Base-by-base conservation (phyloP, 208 protist species). In the Trypanosoma lewisi region DNA sequence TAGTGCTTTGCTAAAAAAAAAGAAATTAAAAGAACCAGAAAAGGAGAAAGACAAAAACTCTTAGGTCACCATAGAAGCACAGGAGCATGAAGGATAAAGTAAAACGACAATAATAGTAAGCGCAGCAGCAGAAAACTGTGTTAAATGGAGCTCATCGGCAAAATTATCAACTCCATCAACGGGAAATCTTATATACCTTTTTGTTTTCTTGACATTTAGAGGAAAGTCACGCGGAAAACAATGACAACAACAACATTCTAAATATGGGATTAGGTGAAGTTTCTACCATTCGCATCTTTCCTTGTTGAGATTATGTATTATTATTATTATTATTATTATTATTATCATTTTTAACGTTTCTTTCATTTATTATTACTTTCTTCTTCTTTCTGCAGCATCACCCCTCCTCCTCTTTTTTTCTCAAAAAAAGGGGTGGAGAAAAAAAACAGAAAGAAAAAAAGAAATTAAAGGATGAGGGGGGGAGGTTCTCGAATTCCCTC, bases 351-450 rank as follows among this genome's bases (percentile, higher is more conserved):
- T 19, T 36, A 8, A 7, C 0, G 9, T 41, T 63, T 72, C 25
- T 1, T 58, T 14, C 2, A 4, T 45, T 45, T 14, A 21, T 45
- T 45, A 12, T 41, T 41, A 12, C 36, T 41, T 6, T 14, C 19
- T 45, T 45, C 19, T 45, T 45, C 19, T 63, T 61, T 64, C 19
- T 59, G 14, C 55, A 25, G 1, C 31, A 19, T 49, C 51, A 21
- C 41, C 41, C 51, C 7, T 53, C 31, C 37, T 25, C 19, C 28
- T 21, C n/a, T 27, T 52, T 52, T 52, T 19, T 8, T 52, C 14
- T 27, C 41, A 19, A 9, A 4, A 17, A n/a, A 45, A 7, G 19
- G 16, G 41, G 16, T 9, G 28, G 28, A 53, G 1, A 25, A 4
- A 25, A 7, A 28, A 31, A n/a, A n/a, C n/a, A n/a, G n/a, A n/a